A percentile compares a stretch with the other conserved stretches of the same genome.
phyloP scores from a whole-genome alignment of 805 yeast species.

The Jamesozyma hellenica region DNA sequence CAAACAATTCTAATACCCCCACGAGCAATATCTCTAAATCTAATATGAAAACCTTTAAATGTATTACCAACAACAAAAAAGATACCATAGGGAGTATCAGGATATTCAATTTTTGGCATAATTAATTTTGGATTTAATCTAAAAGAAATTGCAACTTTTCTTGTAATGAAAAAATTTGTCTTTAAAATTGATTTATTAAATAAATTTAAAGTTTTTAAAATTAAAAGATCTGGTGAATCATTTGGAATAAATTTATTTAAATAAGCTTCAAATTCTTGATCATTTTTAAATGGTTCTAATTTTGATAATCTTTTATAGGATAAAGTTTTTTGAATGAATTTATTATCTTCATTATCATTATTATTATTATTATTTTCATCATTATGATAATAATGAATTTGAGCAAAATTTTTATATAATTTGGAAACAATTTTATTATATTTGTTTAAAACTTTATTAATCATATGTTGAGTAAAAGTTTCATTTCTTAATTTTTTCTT shows the following conservation, averaged over 20 bases:
- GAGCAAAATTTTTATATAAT: constrained; percentile 85
- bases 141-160: constrained; percentile 91
- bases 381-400: constrained; percentile 66
- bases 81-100: constrained; percentile 89
- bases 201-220: constrained; percentile 67
- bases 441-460: constrained; percentile 62
- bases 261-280: constrained; percentile 61
- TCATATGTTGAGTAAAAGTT: constrained; percentile 80
- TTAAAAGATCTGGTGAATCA: constrained; percentile 69
- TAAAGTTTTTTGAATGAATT: constrained; percentile 55
- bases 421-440: constrained; percentile 67
- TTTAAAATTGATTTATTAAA: constrained; percentile 83
- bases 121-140: constrained; percentile 73
- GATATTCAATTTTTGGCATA: constrained; percentile 77
- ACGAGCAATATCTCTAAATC: constrained; percentile 94
- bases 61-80: constrained; percentile 93
- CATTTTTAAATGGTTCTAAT: constrained; percentile 62
- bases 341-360: constrained; percentile 37
- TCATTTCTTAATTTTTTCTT: constrained; percentile 87
- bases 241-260: constrained; percentile 59
- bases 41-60: constrained; percentile 92
- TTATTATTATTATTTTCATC: constrained; percentile 61
- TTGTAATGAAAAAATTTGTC: constrained; percentile 87
- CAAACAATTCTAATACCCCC: constrained; percentile 96
- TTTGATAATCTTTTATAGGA: constrained; percentile 80